phyloP scores from a whole-genome alignment of 768 basidiomycete genomes.

The Botryobasidium botryosum region DNA sequence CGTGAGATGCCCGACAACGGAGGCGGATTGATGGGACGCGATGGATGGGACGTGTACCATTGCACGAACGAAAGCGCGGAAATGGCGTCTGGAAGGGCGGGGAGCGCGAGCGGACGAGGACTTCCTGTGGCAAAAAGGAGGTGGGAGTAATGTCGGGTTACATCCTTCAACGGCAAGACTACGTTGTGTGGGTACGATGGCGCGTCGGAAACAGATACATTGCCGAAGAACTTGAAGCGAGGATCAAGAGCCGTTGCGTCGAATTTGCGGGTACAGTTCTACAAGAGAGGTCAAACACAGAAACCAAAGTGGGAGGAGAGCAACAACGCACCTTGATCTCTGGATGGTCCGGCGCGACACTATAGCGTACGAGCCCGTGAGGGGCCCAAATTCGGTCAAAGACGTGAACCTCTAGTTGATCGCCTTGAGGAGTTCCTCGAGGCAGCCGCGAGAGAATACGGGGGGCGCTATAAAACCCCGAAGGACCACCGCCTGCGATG shows the following conservation, averaged over 20 bases:
- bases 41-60: constrained; percentile 93
- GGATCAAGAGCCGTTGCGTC: constrained; percentile 62
- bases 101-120: constrained; percentile 28
- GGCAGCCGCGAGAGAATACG: constrained; percentile 55
- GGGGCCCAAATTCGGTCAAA: constrained; percentile 90
- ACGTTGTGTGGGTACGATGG: constrained; percentile 28
- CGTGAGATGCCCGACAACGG: constrained; percentile 48
- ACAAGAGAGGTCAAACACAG: background rate
- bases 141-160: constrained; percentile 66
- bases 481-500: constrained; percentile 85
- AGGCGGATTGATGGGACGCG: constrained; percentile 34
- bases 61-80: constrained; percentile 77
- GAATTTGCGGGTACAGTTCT: constrained; percentile 98
- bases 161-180: constrained; percentile 37
- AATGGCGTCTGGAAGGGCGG: constrained; percentile 30
- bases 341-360: constrained; percentile 95
- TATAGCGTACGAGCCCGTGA: constrained; percentile 87
- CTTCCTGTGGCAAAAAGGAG: constrained; percentile 80
- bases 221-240: constrained; percentile 81
- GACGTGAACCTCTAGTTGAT: constrained; percentile 49
- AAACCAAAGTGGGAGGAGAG: background rate
- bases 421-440: constrained; percentile 19
- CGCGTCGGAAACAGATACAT: constrained; percentile 32
- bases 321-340: constrained; percentile 67
- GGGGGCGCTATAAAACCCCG: constrained; percentile 90